Evolutionary conservation across 768 basidiomycete genomes (phyloP).

Genomic region (Sutorius australiensis): DNA sequence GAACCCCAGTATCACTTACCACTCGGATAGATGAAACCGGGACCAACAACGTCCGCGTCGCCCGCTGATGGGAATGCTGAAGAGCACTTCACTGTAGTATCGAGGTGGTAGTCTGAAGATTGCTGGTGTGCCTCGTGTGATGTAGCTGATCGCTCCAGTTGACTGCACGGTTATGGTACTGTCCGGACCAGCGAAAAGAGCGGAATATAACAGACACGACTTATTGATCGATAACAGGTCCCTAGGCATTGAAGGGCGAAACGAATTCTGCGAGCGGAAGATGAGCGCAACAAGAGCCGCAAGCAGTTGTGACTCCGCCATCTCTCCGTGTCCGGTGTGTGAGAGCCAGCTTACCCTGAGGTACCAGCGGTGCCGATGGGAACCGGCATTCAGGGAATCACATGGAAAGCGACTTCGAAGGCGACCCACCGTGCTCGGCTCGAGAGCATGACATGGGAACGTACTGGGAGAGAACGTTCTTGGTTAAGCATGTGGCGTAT

Average conservation of each 20-base stretch:
- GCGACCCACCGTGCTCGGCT: not conserved
- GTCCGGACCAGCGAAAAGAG: conserved; percentile 7
- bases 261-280: not conserved
- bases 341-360: not conserved
- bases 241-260: not conserved
- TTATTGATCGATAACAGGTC: not conserved
- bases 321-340: not conserved
- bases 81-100: not conserved
- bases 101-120: not conserved
- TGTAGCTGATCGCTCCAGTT: no score
- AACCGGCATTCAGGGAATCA: not conserved
- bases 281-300: not conserved
- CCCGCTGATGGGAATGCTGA: not conserved
- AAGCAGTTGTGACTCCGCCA: not conserved
- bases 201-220: not conserved
- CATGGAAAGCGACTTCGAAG: conserved; percentile 5
- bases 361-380: conserved; percentile 3
- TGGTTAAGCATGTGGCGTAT: not conserved
- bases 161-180: not conserved
- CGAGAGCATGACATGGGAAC: not conserved
- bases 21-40: not conserved
- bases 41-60: not conserved
- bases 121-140: not conserved
- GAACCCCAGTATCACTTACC: not conserved
- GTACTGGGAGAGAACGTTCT: not conserved